Evolutionary conservation across 1,139 yeast species (phyloP).

Genomic region (Trichomonascaceae sp.): DNA sequence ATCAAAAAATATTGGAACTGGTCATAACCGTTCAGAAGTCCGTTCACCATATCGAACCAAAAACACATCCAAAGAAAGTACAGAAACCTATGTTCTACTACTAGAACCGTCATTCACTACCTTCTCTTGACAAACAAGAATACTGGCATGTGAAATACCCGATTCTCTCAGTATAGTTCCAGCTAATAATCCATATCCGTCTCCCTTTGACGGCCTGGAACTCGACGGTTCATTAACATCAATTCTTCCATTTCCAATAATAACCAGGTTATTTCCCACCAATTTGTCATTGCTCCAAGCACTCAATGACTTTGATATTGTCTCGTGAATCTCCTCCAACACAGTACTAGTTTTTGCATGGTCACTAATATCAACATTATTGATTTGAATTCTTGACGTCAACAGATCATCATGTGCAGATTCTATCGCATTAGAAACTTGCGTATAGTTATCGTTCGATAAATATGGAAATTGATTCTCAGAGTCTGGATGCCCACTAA

Average conservation of each 20-base stretch:
- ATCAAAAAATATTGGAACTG: too few species aligned
- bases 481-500: conserved; percentile 2
- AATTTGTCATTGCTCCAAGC: background rate
- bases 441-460: background rate
- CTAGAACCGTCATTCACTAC: background rate
- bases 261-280: background rate
- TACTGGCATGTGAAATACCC: background rate
- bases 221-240: background rate
- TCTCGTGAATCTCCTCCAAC: background rate
- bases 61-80: too few species aligned
- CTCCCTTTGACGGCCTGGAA: background rate
- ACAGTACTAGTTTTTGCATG: background rate
- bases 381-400: background rate
- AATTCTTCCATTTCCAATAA: background rate
- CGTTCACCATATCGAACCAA: too few species aligned
- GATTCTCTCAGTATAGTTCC: background rate
- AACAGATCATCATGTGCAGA: background rate
- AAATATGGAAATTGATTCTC: background rate
- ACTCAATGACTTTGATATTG: background rate
- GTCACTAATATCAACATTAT: background rate
- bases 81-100: too few species aligned
- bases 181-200: background rate
- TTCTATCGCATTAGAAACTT: background rate
- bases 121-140: background rate
- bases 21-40: too few species aligned